phyloP scores from a whole-genome alignment of 331 rosid species.

The Dryas integrifolia region DNA sequence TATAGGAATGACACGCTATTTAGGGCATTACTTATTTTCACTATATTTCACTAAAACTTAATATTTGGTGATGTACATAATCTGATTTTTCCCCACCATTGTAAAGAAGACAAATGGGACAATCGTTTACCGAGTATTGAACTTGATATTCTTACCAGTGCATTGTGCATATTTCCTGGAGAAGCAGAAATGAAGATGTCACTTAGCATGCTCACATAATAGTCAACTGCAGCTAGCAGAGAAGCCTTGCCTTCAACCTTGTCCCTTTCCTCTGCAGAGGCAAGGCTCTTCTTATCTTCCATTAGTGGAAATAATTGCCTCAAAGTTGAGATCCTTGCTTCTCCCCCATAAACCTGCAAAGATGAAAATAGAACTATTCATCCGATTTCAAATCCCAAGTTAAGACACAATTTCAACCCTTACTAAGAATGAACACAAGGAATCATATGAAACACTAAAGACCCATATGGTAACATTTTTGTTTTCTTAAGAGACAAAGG shows the following conservation, averaged over 20 bases:
- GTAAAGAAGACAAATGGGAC: not conserved
- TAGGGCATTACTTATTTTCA: not conserved
- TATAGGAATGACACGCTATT: not conserved
- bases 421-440: not conserved
- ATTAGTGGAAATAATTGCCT: slow-evolving; percentile 39
- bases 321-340: slow-evolving; percentile 48
- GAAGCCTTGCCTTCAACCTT: slow-evolving; percentile 46
- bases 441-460: not conserved
- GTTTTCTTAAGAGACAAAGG: slow-evolving; percentile 1
- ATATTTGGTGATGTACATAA: not conserved
- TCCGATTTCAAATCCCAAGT: not conserved
- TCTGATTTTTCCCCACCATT: not conserved
- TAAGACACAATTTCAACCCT: not conserved
- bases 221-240: slow-evolving; percentile 42
- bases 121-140: not conserved
- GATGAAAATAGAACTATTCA: not conserved
- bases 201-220: slow-evolving; percentile 46
- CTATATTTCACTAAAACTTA: not conserved
- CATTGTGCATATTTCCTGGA: slow-evolving; percentile 54
- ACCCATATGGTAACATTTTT: not conserved
- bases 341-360: slow-evolving; percentile 47
- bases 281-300: slow-evolving; percentile 50
- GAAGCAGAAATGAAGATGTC: slow-evolving; percentile 55
- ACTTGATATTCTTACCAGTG: slow-evolving; percentile 36
- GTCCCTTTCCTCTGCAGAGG: slow-evolving; percentile 36